Percentiles rank a stretch among this genome's conserved stretches.
phyloP scores from a whole-genome alignment of 1,284 basidiomycete species.

The Pseudozyma pruni region DNA sequence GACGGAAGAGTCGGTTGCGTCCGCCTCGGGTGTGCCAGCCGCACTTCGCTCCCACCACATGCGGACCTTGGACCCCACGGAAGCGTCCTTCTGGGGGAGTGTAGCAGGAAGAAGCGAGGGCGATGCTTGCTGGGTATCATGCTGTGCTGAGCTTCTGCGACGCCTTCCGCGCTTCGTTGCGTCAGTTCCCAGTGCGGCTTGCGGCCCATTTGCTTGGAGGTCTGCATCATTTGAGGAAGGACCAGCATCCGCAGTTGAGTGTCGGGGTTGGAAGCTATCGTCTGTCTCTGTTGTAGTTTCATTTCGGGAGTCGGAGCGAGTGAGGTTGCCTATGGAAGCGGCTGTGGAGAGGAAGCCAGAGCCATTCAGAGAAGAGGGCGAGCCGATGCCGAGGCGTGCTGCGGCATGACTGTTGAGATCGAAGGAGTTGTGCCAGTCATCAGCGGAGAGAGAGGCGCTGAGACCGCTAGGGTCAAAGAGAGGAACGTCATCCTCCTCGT shows the following conservation, averaged over 20 bases:
- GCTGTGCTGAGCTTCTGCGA: conserved; percentile 28
- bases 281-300: conserved; percentile 18
- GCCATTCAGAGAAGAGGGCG: conserved; percentile 29
- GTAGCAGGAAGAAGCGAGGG: conserved; percentile 1
- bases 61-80: conserved; percentile 42
- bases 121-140: conserved; percentile 5
- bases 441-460: conserved; percentile 47
- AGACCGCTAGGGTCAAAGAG: conserved; percentile 51
- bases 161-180: conserved; percentile 26
- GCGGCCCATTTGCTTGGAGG: neutral
- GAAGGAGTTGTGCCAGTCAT: conserved; percentile 50
- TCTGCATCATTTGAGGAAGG: conserved; percentile 13
- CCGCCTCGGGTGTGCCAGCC: conserved; percentile 15
- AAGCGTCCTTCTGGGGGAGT: conserved; percentile 34
- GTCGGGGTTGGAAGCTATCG: conserved; percentile 8
- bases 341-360: conserved; percentile 23
- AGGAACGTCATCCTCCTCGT: conserved; percentile 51
- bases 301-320: conserved; percentile 31
- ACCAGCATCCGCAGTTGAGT: conserved; percentile 4
- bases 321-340: conserved; percentile 28
- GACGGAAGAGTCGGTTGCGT: conserved; percentile 15
- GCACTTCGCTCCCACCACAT: conserved; percentile 54
- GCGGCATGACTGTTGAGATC: conserved; percentile 48
- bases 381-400: conserved; percentile 43
- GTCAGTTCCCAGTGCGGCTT: neutral